phyloP scores from a whole-genome alignment of 495 filamentous ascomycete species.

The Extremus antarcticus region DNA sequence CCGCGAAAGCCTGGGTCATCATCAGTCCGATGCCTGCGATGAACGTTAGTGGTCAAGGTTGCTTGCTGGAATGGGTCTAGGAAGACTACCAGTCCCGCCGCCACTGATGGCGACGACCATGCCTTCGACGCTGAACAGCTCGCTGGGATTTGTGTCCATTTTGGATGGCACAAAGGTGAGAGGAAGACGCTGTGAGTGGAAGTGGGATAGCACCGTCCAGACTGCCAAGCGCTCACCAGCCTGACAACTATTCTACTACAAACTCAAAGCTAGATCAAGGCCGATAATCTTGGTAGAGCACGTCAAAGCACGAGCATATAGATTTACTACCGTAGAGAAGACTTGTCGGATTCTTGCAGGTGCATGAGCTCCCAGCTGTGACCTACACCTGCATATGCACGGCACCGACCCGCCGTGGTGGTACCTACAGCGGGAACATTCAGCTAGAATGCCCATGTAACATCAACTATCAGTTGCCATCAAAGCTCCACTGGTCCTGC shows the following conservation, averaged over 20 bases:
- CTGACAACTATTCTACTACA: too few species aligned
- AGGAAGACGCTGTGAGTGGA: background rate
- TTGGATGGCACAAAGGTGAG: background rate
- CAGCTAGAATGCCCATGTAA: too few species aligned
- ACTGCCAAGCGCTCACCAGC: too few species aligned
- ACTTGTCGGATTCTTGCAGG: too few species aligned
- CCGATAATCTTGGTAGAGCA: background rate
- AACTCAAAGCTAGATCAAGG: background rate
- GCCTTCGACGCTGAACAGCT: conserved; percentile 48
- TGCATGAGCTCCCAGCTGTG: too few species aligned
- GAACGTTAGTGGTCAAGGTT: background rate
- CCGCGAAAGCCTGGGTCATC: conserved; percentile 53
- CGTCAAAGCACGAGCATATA: too few species aligned
- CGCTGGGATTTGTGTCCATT: background rate
- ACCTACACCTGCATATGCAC: too few species aligned
- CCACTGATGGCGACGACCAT: conserved; percentile 54
- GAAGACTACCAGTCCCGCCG: conserved; percentile 42
- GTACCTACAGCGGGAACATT: too few species aligned
- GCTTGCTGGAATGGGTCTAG: background rate
- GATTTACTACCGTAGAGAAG: too few species aligned
- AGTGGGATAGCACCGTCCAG: too few species aligned
- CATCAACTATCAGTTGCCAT: too few species aligned
- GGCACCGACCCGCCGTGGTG: too few species aligned
- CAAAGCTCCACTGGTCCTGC: background rate
- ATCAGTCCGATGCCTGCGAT: conserved; percentile 50